Percentiles rank a stretch among this genome's conserved stretches.
Evolutionary conservation across 2,329 filamentous ascomycete species (phyloP).

Genomic region (Tolypocladium tundrense): DNA sequence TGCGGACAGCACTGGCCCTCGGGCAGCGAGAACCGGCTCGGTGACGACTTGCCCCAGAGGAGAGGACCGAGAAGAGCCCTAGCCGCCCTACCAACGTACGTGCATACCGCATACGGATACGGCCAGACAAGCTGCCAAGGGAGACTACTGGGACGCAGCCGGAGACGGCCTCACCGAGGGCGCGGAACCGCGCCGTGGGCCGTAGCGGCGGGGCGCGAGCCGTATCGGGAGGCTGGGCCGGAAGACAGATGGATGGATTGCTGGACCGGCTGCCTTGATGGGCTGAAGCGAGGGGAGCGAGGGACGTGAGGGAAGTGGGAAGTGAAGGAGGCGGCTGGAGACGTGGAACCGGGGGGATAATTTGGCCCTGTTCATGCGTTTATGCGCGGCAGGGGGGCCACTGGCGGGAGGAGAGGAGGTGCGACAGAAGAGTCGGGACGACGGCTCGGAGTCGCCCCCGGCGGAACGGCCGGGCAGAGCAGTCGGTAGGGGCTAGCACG

Average conservation of each 20-base stretch:
- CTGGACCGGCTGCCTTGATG: neutral
- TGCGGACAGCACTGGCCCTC: neutral
- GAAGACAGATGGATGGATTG: neutral
- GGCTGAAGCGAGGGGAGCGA: neutral
- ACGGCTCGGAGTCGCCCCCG: too few relatives aligned
- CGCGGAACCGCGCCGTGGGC: constrained; percentile 17
- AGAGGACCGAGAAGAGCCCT: neutral
- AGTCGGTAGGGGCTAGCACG: too few relatives aligned
- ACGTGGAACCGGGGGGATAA: neutral
- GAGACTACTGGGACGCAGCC: neutral
- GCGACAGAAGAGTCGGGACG: too few relatives aligned
- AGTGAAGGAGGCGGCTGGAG: neutral
- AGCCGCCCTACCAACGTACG: neutral
- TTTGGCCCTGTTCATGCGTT: neutral
- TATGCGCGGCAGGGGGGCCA: neutral
- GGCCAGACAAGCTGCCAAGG: neutral
- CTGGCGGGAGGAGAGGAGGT: too few relatives aligned
- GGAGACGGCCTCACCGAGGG: constrained; percentile 17
- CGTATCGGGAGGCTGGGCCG: neutral
- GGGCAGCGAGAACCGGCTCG: neutral
- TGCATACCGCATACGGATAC: neutral
- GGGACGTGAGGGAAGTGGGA: neutral
- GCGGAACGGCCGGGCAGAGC: too few relatives aligned
- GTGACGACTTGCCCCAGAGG: neutral
- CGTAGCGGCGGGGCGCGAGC: constrained; percentile 4